phyloP scores from a whole-genome alignment of 371 early-diverging fungal genomes.

The Lichtheimia ornata region DNA sequence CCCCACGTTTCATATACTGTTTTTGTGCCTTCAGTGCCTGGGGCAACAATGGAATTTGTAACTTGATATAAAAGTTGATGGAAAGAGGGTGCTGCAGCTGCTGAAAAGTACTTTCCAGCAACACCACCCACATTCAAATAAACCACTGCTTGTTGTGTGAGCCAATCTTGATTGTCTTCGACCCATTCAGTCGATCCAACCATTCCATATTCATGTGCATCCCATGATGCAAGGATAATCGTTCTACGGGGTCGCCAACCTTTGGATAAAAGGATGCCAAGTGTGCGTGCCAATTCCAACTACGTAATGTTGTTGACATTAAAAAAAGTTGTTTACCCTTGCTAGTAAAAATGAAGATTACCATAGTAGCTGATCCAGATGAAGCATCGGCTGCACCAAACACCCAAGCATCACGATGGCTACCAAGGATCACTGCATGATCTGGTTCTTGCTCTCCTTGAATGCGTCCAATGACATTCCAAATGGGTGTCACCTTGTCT shows the following conservation, averaged over 20 bases:
- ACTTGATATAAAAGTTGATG: conserved; percentile 42
- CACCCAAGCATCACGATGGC: conserved; percentile 67
- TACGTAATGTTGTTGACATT: not conserved
- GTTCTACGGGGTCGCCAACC: conserved; percentile 66
- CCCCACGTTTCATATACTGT: conserved; percentile 23
- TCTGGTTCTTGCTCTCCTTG: conserved; percentile 59
- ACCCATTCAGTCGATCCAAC: conserved; percentile 68
- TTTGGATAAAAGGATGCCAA: conserved; percentile 48
- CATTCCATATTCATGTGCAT: conserved; percentile 62
- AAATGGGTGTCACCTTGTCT: conserved; percentile 57
- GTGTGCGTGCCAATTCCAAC: conserved; percentile 48
- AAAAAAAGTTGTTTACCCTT: not conserved
- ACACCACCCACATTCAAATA: conserved; percentile 60
- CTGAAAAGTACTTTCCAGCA: conserved; percentile 14
- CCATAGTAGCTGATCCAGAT: conserved; percentile 56
- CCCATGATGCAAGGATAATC: conserved; percentile 60
- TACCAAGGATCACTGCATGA: conserved; percentile 57
- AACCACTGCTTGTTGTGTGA: conserved; percentile 51
- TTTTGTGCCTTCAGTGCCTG: conserved; percentile 15
- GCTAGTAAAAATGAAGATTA: conserved; percentile 22
- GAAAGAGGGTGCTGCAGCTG: conserved; percentile 38
- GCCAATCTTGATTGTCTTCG: conserved; percentile 55
- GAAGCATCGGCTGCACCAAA: conserved; percentile 66
- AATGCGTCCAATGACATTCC: conserved; percentile 67
- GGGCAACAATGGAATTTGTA: conserved; percentile 38